Evolutionary conservation across 495 filamentous ascomycete species (phyloP).

Genomic region (Penicillium flavigenum): DNA sequence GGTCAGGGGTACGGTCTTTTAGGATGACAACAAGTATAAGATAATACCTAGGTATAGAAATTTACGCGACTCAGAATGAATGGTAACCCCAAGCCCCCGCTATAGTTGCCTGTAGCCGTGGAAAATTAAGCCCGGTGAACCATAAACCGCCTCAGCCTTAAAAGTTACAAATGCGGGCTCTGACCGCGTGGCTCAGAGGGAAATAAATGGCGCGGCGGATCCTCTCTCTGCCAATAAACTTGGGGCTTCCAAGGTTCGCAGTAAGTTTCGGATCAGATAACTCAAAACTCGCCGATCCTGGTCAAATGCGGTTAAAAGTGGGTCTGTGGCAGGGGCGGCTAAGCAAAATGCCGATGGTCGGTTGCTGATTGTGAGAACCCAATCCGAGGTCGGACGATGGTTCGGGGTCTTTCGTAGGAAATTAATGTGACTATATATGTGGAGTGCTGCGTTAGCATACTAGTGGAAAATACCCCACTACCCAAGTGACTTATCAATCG

Average conservation of each 20-base stretch:
- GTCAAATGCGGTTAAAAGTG: background rate
- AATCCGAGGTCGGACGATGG: conserved; percentile 2
- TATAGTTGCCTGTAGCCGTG: too few species aligned
- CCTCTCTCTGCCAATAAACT: background rate
- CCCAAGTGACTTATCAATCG: background rate
- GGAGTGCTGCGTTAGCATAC: background rate
- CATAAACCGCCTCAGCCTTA: too few species aligned
- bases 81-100: too few species aligned
- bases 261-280: conserved; percentile 8
- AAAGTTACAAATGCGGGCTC: background rate
- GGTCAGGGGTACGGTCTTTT: conserved; percentile 16
- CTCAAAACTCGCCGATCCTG: background rate
- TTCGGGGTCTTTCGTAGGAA: background rate
- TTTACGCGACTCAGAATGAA: too few species aligned
- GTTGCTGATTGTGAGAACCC: background rate
- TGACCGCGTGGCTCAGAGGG: background rate
- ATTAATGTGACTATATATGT: background rate
- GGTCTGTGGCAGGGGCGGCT: conserved; percentile 1
- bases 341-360: conserved; percentile 4
- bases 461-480: background rate
- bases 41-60: too few species aligned
- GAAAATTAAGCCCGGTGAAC: too few species aligned
- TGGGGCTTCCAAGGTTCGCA: background rate
- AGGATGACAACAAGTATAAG: background rate
- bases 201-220: background rate